Percentiles rank a stretch among this genome's conserved stretches.
These are phyloP conservation scores for Citrus sinensis DNA, from an alignment of 345 rosid species.

Conservation along the genomic window DNA sequence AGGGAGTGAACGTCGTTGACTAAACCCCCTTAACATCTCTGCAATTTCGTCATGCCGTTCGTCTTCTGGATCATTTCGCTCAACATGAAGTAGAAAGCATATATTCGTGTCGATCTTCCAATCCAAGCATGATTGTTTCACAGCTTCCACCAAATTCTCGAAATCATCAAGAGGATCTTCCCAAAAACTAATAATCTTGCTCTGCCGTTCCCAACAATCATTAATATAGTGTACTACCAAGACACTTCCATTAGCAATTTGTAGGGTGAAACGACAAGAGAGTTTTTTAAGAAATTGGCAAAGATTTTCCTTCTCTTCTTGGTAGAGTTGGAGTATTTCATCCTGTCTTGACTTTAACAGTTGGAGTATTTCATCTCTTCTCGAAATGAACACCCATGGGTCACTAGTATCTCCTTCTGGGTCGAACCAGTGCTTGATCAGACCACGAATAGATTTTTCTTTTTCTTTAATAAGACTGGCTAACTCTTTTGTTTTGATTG, in stretches of 20 bases:
- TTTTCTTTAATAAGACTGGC: not conserved
- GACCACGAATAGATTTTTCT: not conserved
- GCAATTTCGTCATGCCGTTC: too few species aligned
- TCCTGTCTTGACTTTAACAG: not conserved
- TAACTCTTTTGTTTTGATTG: too few species aligned
- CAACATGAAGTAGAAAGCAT: too few species aligned
- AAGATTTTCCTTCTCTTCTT: too few species aligned
- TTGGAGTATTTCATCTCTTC: not conserved
- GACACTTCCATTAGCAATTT: rapidly evolving
- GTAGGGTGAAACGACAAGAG: not conserved
- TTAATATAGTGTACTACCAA: not conserved
- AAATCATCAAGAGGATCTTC: rapidly evolving
- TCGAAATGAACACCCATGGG: too few species aligned
- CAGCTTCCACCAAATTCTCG: too few species aligned
- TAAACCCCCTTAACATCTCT: too few species aligned
- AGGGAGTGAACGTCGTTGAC: too few species aligned
- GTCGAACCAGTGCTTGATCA: not conserved
- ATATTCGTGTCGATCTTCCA: too few species aligned
- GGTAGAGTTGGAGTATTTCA: not conserved
- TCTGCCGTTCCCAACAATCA: not conserved
- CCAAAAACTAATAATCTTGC: not conserved
- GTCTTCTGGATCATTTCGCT: too few species aligned
- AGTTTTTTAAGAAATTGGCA: not conserved
- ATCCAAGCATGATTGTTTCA: not conserved
- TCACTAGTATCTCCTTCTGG: not conserved